A percentile compares a stretch with the other conserved stretches of the same genome.
These are phyloP conservation scores for Sporothrix dimorphospora DNA, from an alignment of 2,329 filamentous ascomycete genomes.

Conservation along the genomic window DNA sequence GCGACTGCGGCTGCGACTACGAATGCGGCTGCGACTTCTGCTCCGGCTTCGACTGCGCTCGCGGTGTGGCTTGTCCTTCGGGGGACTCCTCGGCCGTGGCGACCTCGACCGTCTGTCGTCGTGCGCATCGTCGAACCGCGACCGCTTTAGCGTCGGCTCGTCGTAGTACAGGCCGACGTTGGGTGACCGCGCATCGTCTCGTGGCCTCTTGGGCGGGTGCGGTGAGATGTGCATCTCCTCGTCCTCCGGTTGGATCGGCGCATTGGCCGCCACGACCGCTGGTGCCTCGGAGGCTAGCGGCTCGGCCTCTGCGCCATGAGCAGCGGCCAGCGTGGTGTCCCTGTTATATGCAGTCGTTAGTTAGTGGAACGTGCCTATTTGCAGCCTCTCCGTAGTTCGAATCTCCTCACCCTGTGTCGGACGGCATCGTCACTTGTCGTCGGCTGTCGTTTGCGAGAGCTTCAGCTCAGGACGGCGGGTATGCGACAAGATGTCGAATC, in stretches of 20 bases:
- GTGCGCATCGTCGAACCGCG: background rate
- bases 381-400: background rate
- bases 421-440: background rate
- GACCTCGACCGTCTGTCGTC: background rate
- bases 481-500: background rate
- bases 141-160: slow-evolving; percentile 3
- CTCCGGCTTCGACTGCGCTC: background rate
- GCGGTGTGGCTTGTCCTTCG: background rate
- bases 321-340: background rate
- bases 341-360: background rate
- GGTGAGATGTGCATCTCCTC: slow-evolving; percentile 22
- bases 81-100: background rate
- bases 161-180: background rate
- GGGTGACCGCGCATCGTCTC: background rate
- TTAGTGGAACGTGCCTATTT: background rate
- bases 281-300: background rate
- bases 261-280: background rate
- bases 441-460: background rate
- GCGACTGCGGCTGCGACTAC: background rate
- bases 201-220: background rate
- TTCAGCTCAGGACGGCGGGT: background rate
- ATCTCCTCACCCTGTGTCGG: background rate
- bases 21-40: background rate
- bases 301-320: slow-evolving; percentile 6
- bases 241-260: background rate